Evolutionary conservation across 2,329 filamentous ascomycete genomes (phyloP), one percentile per base, ranked within the genome.

Genomic region (Davidsoniella eucalypti): DNA sequence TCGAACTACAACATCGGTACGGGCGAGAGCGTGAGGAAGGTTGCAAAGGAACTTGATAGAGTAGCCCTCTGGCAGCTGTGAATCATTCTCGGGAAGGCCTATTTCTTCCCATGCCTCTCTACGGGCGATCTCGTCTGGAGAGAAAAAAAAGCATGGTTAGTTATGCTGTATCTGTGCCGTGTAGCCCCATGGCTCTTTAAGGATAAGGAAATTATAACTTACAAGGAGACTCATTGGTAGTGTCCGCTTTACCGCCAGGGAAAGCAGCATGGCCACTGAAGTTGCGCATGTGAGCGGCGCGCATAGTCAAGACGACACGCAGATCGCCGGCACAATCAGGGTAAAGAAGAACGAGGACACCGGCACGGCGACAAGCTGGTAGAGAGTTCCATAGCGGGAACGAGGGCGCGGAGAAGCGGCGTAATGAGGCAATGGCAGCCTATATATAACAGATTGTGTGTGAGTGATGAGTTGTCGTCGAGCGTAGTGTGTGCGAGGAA

Each of bases 31-130:
- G 51, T 78, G 78, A 23, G 90, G 90, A 2, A 96, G 72, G 61
- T 83, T 76, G 67, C 87, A 93, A 41, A 96, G 76, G 60, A 92
- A 82, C 65, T 95, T 88, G 57, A 96, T 81, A 50, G 73, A 72
- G 66, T 94, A 95, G 1, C 85, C 85, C 10, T 70, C 67, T 1
- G 86, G 85, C 26, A 94, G 72, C 53, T 76, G 75, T 52, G 62
- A 58, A 60, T 87, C 78, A 57, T 79, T 72, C 59, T 81, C 71
- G 1, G 90, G 85, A 2, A 96, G 77, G 1, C 90, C 90, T 56
- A 96, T 94, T 63, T 96, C 90, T 63, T 96, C 90, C 63, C 76
- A 84, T 1, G 90, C 88, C 69, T 96, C 90, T 55, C 90, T 78
- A 18, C 90, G 78, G 7, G 90, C 87, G 47, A 88, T 93, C 60